phyloP scores from a whole-genome alignment of 176 grass and related monocot species.

The Carex littledalei region DNA sequence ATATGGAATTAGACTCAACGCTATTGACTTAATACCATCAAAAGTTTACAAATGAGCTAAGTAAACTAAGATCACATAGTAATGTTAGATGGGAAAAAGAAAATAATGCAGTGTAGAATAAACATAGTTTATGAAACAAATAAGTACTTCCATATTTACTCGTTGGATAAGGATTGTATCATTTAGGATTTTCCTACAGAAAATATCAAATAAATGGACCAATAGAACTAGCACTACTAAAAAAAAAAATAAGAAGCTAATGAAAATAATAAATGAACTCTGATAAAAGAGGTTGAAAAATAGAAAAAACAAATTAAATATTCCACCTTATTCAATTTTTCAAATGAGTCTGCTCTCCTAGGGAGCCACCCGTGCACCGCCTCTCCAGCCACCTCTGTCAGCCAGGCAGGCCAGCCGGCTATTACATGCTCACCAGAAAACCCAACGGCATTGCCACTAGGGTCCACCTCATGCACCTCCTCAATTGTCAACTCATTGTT shows the following conservation, averaged over 20 bases:
- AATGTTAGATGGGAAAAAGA: not conserved
- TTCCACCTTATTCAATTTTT: constrained; percentile 45
- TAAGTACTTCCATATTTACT: not conserved
- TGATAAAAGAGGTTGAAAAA: not conserved
- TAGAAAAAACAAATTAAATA: not conserved
- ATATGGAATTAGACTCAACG: not conserved
- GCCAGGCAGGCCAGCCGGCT: constrained; percentile 46
- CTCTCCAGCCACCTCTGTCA: constrained; percentile 38
- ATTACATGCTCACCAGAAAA: constrained; percentile 37
- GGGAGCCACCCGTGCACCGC: constrained; percentile 41
- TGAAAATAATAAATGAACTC: not conserved
- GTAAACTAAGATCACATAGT: not conserved
- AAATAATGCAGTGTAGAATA: not conserved
- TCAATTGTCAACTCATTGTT: not conserved
- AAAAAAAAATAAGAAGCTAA: not conserved
- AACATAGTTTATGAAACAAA: not conserved
- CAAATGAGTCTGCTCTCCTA: constrained; percentile 35
- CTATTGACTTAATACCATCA: not conserved
- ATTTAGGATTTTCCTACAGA: not conserved
- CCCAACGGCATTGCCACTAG: constrained; percentile 28
- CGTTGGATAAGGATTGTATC: not conserved
- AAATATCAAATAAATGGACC: not conserved
- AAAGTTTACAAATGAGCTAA: not conserved
- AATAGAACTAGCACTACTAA: not conserved
- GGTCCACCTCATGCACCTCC: constrained; percentile 12